Evolutionary conservation across 2,329 filamentous ascomycete genomes (phyloP).

Genomic region (Diaporthe sp.): DNA sequence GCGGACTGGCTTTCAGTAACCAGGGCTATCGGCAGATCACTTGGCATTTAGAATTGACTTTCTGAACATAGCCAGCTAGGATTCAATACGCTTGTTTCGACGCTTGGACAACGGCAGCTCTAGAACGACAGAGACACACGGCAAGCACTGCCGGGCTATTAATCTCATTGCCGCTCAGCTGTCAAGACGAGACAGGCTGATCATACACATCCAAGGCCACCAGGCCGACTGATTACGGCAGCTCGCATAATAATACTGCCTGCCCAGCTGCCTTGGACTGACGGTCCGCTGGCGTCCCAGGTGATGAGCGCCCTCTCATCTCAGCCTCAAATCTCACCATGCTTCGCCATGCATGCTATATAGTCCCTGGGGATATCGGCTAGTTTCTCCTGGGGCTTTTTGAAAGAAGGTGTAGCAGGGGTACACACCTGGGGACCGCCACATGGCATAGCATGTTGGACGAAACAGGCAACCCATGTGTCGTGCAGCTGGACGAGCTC

Average conservation of each 20-base stretch:
- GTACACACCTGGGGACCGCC: slow-evolving; percentile 4
- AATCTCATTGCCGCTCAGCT: neutral
- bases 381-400: neutral
- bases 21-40: slow-evolving; percentile 12
- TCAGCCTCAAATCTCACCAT: slow-evolving; percentile 28
- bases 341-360: slow-evolving; percentile 4
- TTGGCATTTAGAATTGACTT: slow-evolving; percentile 4
- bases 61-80: neutral
- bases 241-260: neutral
- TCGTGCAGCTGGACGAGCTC: slow-evolving; percentile 31
- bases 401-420: slow-evolving; percentile 3
- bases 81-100: too few relatives aligned
- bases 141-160: neutral
- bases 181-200: slow-evolving; percentile 9
- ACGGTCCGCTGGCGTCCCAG: neutral
- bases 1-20: neutral
- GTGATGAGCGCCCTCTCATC: slow-evolving; percentile 14
- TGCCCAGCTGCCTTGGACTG: neutral
- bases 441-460: slow-evolving; percentile 18
- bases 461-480: slow-evolving; percentile 23
- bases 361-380: slow-evolving; percentile 2
- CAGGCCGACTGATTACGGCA: neutral
- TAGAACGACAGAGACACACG: neutral
- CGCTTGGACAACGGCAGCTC: neutral
- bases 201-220: neutral